Base-by-base conservation (phyloP, 805 yeast species). In the Danielozyma ontarioensis region DNA sequence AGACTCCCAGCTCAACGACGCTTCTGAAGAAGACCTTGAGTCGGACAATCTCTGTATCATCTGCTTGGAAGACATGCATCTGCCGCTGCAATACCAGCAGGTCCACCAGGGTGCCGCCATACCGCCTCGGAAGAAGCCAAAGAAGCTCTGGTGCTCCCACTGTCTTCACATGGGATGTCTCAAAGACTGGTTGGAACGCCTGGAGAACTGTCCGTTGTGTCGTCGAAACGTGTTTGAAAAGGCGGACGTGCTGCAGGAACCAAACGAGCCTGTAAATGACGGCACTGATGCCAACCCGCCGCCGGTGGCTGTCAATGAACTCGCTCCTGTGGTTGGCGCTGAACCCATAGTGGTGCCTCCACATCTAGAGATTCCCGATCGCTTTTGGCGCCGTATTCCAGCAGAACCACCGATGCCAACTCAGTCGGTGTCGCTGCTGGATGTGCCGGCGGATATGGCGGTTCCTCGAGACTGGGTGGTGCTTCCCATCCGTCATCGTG, bases 161-260 rank as follows among this genome's bases (percentile, higher is more conserved):
- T 80, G 86, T 30, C 68, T 90, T 36, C 98, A 93, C 55, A 63
- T 83, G 59, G 89, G 93, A 4, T 93, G 98, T 56, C 69, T 93
- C 41, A 83, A 86, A 50, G 81, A 83, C 44, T 93, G 98, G 98
- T 68, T 93, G 45, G 94, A 85, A 51, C 73, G 95, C 43, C 86
- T 96, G 0, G 90, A 82, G 45, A 75, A 77, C n/a, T 93, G 98
- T 62, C 98, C 98, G 2, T 77, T 89, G 34, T 93, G 98, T 55
- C 69, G 96, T 40, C 68, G 80, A 19, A 74, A 78, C 8, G 94
- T 87, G 5, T 65, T 66, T 39, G 48, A 37, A 16, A 15, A 32
- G 3, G 24, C 18, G 22, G 29, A 23, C 12, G 21, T 22, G 24
- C 5, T 18, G 10, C 26, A 11, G 22, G n/a, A n/a, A n/a, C n/a